phyloP scores from a whole-genome alignment of 2,329 filamentous ascomycete species.

The Claviceps purpurea region DNA sequence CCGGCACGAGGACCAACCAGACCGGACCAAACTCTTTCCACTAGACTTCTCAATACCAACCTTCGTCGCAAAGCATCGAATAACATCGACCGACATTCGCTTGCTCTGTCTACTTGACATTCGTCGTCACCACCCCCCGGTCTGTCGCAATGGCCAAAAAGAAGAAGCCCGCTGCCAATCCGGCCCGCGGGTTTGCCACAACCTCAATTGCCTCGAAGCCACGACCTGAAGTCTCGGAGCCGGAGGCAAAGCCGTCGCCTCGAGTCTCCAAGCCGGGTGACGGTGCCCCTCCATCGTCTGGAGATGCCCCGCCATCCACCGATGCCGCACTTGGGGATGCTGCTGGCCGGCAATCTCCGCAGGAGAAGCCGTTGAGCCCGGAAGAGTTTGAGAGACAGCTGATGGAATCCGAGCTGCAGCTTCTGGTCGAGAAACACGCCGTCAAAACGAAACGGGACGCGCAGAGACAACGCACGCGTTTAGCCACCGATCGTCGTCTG shows the following conservation, averaged over 20 bases:
- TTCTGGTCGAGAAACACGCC: constrained; percentile 73
- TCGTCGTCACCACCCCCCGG: neutral
- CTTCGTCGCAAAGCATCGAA: neutral
- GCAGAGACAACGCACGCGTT: constrained; percentile 57
- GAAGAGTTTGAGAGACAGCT: constrained; percentile 85
- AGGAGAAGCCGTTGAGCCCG: constrained; percentile 48
- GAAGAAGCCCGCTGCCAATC: constrained; percentile 78
- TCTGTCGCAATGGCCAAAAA: constrained; percentile 64
- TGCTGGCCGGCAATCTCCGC: constrained; percentile 4
- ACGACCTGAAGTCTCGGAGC: constrained; percentile 43
- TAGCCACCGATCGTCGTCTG: constrained; percentile 76
- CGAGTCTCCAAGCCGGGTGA: constrained; percentile 15
- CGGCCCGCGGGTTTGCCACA: constrained; percentile 84
- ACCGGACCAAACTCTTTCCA: neutral
- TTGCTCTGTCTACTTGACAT: neutral
- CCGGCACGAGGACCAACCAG: neutral
- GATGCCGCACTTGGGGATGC: constrained; percentile 3
- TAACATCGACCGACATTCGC: neutral
- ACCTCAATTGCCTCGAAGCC: constrained; percentile 80
- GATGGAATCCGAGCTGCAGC: constrained; percentile 79
- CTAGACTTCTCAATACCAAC: neutral
- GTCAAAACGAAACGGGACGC: constrained; percentile 69
- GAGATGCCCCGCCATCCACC: constrained; percentile 16
- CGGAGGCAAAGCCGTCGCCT: constrained; percentile 15
- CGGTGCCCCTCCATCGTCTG: constrained; percentile 8